Base-by-base conservation (phyloP, 1,139 yeast species). In the Yamadazyma sp. region DNA sequence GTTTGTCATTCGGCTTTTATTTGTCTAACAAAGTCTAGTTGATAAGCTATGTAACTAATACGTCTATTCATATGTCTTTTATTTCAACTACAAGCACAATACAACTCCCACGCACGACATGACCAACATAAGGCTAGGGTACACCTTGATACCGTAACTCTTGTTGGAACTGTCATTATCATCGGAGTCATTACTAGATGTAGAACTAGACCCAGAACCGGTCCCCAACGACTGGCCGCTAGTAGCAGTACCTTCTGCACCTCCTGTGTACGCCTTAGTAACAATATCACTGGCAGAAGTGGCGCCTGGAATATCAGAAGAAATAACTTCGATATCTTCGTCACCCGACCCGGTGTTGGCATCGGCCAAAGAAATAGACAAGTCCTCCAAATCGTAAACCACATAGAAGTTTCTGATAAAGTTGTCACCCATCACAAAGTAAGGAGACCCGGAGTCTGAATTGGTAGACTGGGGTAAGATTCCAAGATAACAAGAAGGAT, bases 381-480 rank as follows among this genome's bases (percentile, higher is more conserved):
- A 60, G 44, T 73, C 75, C 24, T 83, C 88, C 47, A 86, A 64
- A 59, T 88, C 92, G 50, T 76, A 86, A 29, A 86, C 95, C 39
- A 81, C 75, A 56, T 87, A 87, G 9, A 85, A 88, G 37, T 77
- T 69, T 42, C 86, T 72, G 52, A 88, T 62, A 61, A 87, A 80
- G 22, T 80, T 74, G 57, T 86, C 95, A 34, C 96, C 96, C 11
- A 86, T 53, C 35, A 64, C 48, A 26, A 28, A 37, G 57, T 46
- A 44, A 48, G 56, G 20, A 25, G 34, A 13, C 1, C 15, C 26
- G 15, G 35, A 29, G 15, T 8, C 13, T 5, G 23, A 6, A 24
- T 33, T 38, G 6, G 30, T 12, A 7, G 31, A 22, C 13, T 39
- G 33, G n/a, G 34, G 31, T 21, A 37, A 31, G 14, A 44, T 34